A percentile compares a stretch with the other conserved stretches of the same genome.
Evolutionary conservation across 1,284 basidiomycete genomes (phyloP).

Genomic region (Ustilago shanxiensis): DNA sequence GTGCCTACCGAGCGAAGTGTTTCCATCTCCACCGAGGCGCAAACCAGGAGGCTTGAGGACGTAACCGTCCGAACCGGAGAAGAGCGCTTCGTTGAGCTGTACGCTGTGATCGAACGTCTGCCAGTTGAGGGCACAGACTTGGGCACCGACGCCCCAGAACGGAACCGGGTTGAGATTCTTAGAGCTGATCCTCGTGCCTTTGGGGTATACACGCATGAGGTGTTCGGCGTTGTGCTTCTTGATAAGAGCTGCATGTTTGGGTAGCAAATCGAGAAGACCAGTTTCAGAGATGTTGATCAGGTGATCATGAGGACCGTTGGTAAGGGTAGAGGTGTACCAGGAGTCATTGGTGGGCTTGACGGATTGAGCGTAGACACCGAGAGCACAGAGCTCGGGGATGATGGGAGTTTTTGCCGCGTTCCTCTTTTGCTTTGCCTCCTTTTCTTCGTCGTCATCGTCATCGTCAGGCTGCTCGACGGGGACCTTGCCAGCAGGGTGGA

Average conservation of each 20-base stretch:
- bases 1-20: constrained; percentile 41
- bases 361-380: constrained; percentile 64
- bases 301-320: constrained; percentile 70
- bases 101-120: constrained; percentile 71
- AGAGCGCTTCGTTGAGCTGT: constrained; percentile 77
- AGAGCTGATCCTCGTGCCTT: constrained; percentile 74
- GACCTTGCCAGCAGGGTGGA: constrained; percentile 27
- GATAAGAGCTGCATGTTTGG: constrained; percentile 59
- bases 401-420: constrained; percentile 57
- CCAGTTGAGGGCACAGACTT: constrained; percentile 79
- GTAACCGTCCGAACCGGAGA: constrained; percentile 76
- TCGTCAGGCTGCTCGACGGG: constrained; percentile 17
- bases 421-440: constrained; percentile 21
- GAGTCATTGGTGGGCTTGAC: constrained; percentile 60
- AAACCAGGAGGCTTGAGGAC: constrained; percentile 73
- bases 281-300: constrained; percentile 77
- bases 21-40: constrained; percentile 51
- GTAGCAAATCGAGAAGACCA: constrained; percentile 72
- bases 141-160: constrained; percentile 76
- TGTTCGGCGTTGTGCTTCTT: constrained; percentile 72
- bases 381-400: constrained; percentile 59
- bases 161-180: constrained; percentile 60
- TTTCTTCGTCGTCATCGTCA: constrained; percentile 46
- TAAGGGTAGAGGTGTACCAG: constrained; percentile 56
- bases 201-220: constrained; percentile 76